phyloP scores from a whole-genome alignment of 495 filamentous ascomycete genomes.

The Aspergillus nanangensis region DNA sequence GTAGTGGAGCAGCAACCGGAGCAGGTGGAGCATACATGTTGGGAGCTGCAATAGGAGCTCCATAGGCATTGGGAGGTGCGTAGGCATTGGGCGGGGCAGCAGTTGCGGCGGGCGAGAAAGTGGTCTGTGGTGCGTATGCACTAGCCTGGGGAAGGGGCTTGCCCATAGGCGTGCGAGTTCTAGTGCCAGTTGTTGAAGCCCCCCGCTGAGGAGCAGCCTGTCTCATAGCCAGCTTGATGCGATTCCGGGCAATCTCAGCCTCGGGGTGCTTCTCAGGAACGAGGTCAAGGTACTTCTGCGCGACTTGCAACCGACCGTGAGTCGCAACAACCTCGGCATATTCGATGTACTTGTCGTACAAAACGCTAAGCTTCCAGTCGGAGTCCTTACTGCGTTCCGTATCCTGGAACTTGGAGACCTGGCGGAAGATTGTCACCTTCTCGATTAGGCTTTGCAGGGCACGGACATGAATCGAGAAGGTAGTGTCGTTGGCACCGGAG shows the following conservation, averaged over 20 bases:
- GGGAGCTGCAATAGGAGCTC: slow-evolving; percentile 23
- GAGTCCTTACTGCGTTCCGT: slow-evolving; percentile 60
- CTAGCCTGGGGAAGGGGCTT: slow-evolving; percentile 39
- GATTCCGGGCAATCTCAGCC: slow-evolving; percentile 80
- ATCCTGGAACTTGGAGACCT: slow-evolving; percentile 89
- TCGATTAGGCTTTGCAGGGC: slow-evolving; percentile 91
- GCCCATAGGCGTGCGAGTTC: slow-evolving; percentile 17
- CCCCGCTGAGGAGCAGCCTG: slow-evolving; percentile 48
- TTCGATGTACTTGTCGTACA: slow-evolving; percentile 95
- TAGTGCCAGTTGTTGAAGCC: slow-evolving; percentile 23
- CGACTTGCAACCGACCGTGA: slow-evolving; percentile 80
- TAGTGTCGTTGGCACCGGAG: slow-evolving; percentile 62
- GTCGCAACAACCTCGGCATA: slow-evolving; percentile 93
- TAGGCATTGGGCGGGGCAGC: slow-evolving; percentile 27
- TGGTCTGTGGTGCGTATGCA: slow-evolving; percentile 35
- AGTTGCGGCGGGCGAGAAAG: slow-evolving; percentile 26
- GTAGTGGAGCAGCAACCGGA: slow-evolving; percentile 22
- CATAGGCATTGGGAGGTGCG: slow-evolving; percentile 28
- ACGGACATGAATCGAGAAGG: slow-evolving; percentile 87
- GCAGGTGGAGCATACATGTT: slow-evolving; percentile 60
- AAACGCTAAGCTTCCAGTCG: slow-evolving; percentile 81
- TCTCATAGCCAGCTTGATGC: slow-evolving; percentile 79
- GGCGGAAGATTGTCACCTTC: slow-evolving; percentile 95
- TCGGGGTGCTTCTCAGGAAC: slow-evolving; percentile 82
- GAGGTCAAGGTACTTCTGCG: slow-evolving; percentile 87